Base-by-base conservation (phyloP, 179 eudicot genomes). In the Carnegiea gigantea region DNA sequence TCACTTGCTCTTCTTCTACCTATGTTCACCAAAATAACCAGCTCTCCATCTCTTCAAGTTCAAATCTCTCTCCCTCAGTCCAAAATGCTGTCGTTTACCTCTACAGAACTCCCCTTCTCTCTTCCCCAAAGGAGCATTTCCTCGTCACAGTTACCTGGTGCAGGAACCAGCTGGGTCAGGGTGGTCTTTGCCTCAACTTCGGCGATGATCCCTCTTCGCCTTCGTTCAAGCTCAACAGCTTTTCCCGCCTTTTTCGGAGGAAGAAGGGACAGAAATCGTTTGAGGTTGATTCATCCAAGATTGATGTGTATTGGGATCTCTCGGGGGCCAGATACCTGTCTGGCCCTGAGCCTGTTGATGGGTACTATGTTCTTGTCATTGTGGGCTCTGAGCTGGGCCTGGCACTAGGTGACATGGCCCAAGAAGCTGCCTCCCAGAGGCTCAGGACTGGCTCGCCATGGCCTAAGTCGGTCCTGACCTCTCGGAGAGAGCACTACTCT, bases 281-380 rank as follows among this genome's bases (percentile, higher is more conserved):
- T 14, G 89, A 89, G 5, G 36, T 72, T n/a, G 84, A 86, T 4
- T 74, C 75, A 18, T 82, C 83, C 21, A 87, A 83, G 81, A 54
- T 91, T n/a, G 94, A 92, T 9, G 38, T 93, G 23, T 73, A 81
- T 64, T 95, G 96, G 94, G 98, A 95, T 76, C 86, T 95, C 24
- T 90, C 93, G 0, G 73, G 81, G 1, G 95, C 94, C 40, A 89
- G 77, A 18, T 93, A 90, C 80, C 77, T 82, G 0, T 43, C 90
- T 0, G 90, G 97, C 0, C 94, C 96, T 0, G 98, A 93, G 48
- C 98, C 98, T 2, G 64, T 86, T 9, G 89, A 88, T 38, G 93
- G 97, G 9, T 95, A 83, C 82, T 91, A 90, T 76, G 76, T 95
- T 0, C 10, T 88, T 3, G 28, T 95, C 57, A 76, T 78, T 3